Conservation (phyloP, 2,329 filamentous ascomycete species). For the Akanthomyces muscarius region DNA sequence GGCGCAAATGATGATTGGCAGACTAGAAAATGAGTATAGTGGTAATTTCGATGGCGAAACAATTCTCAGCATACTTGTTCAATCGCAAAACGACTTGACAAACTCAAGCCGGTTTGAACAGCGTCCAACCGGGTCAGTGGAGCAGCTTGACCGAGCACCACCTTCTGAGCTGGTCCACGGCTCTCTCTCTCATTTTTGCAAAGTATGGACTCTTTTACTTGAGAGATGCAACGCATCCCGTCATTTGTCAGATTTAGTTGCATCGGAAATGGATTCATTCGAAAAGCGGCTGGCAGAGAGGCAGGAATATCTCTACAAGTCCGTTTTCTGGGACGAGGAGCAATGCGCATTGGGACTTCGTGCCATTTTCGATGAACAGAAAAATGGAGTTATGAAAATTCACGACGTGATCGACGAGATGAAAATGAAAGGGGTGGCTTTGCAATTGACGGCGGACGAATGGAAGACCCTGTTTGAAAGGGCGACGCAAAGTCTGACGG, state of each 20-base stretch:
- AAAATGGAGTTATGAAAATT: not conserved
- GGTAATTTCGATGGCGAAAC: not conserved
- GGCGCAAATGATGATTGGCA: not conserved
- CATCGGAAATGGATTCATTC: not conserved
- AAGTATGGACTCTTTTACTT: not conserved
- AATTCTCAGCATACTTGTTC: not conserved
- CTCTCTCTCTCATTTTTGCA: conserved; percentile 9
- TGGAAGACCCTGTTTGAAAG: not conserved
- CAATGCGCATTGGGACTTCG: not conserved
- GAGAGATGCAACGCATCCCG: not conserved
- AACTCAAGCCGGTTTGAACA: conserved; percentile 9
- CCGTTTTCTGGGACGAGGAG: not conserved
- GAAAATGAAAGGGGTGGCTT: not conserved
- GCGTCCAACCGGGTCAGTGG: not conserved
- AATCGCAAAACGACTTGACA: conserved; percentile 5
- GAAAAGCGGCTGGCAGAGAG: not conserved
- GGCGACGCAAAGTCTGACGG: not conserved
- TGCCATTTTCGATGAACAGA: not conserved
- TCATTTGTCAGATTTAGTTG: not conserved
- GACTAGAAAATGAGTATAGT: not conserved
- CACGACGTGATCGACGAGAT: not conserved
- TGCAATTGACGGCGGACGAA: not conserved
- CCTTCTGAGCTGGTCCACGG: not conserved
- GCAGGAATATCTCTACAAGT: not conserved
- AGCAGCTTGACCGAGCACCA: not conserved